Percentiles rank a stretch among this genome's conserved stretches.
phyloP scores from a whole-genome alignment of 768 basidiomycete genomes.

The Auriculariales sp. region DNA sequence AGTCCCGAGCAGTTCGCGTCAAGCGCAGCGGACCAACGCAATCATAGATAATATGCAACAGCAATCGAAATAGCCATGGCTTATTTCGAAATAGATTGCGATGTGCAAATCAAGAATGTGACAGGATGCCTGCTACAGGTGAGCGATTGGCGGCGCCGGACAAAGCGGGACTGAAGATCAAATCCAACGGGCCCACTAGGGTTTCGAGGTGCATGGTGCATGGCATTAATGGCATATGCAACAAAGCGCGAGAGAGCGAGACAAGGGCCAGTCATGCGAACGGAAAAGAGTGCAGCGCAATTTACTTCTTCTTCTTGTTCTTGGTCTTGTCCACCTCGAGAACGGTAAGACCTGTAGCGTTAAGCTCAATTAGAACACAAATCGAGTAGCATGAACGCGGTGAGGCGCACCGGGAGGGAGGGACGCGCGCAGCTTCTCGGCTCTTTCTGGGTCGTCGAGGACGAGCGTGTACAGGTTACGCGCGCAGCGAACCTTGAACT shows the following conservation, averaged over 20 bases:
- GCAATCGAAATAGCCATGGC: no score
- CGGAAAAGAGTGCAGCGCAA: not conserved
- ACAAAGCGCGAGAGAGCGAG: not conserved
- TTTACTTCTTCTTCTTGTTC: slow-evolving; percentile 47
- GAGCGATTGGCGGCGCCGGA: no score
- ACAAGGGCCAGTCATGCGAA: not conserved
- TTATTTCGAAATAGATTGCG: no score
- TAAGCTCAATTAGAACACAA: not conserved
- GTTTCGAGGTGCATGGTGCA: no score
- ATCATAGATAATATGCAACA: no score
- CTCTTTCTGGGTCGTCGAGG: slow-evolving; percentile 93
- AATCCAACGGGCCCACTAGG: no score
- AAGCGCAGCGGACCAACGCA: no score
- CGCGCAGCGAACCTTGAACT: slow-evolving; percentile 98
- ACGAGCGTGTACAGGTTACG: slow-evolving; percentile 95
- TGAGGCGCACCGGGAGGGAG: slow-evolving; percentile 75
- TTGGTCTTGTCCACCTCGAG: slow-evolving; percentile 53
- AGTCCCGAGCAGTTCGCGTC: no score
- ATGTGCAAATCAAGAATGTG: no score
- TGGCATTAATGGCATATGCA: not conserved
- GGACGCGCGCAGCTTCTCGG: slow-evolving; percentile 91
- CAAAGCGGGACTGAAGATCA: no score
- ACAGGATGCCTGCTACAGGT: no score
- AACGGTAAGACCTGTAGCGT: slow-evolving; percentile 46
- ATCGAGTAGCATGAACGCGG: not conserved